Evolutionary conservation across 164 flowering plant species (phyloP).

Genomic region (Stephania japonica): DNA sequence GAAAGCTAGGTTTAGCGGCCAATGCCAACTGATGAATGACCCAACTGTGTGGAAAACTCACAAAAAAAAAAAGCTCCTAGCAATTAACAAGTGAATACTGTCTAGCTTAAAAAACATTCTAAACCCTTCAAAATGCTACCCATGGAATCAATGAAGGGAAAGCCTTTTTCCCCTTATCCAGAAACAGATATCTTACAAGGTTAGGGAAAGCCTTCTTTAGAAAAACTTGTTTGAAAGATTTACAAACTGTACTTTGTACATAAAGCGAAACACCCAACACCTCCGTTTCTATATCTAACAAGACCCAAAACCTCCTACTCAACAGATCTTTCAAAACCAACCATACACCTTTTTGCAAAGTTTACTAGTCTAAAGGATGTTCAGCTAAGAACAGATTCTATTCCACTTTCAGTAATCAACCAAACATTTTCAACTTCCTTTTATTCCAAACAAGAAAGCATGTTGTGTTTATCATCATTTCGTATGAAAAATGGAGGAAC

Average conservation of each 20-base stretch:
- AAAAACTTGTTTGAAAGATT: too few relatives aligned
- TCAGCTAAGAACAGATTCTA: neutral
- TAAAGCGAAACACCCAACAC: too few relatives aligned
- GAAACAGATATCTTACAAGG: neutral
- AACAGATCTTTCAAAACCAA: neutral
- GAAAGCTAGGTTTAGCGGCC: neutral
- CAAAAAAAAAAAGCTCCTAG: neutral
- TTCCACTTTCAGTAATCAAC: neutral
- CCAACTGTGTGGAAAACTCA: neutral
- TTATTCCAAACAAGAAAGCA: constrained; percentile 1
- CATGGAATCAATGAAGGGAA: neutral
- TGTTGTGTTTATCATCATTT: constrained; percentile 2
- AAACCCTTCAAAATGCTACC: neutral
- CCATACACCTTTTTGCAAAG: neutral
- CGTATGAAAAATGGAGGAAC: neutral
- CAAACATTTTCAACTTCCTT: neutral
- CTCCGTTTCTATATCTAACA: neutral
- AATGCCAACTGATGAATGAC: neutral
- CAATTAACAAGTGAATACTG: neutral
- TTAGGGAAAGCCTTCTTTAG: too few relatives aligned
- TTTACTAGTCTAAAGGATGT: neutral
- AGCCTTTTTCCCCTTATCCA: neutral
- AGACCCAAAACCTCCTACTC: neutral
- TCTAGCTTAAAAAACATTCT: neutral
- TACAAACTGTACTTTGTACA: too few relatives aligned